Conservation (phyloP, 495 filamentous ascomycete genomes). For the Aspergillus nidulans region DNA sequence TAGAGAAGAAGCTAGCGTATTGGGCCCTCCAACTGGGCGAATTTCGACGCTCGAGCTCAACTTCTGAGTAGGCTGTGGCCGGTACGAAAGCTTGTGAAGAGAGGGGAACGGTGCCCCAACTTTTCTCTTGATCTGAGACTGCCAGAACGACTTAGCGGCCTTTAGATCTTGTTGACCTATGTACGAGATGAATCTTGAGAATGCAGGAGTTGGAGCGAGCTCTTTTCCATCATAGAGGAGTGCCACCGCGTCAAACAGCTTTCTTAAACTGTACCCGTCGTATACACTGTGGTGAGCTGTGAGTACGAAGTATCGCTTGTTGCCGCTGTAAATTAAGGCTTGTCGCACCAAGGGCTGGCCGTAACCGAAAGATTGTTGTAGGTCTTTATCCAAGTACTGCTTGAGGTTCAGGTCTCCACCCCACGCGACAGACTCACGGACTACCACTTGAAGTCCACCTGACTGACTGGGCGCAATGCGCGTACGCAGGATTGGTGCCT, state of each 20-base stretch:
- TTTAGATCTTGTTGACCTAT: conserved; percentile 11
- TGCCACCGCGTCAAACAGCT: conserved; percentile 5
- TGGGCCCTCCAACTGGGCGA: background rate
- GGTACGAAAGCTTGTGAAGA: background rate
- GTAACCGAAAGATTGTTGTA: background rate
- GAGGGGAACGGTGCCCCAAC: conserved; percentile 2
- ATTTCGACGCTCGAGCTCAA: background rate
- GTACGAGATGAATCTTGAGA: conserved; percentile 20
- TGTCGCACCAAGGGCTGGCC: conserved; percentile 24
- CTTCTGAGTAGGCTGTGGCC: conserved; percentile 1
- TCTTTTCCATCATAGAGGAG: background rate
- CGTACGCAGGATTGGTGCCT: conserved; percentile 33
- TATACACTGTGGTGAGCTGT: conserved; percentile 59
- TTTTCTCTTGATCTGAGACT: conserved; percentile 3
- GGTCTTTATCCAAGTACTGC: conserved; percentile 11
- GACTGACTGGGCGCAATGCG: conserved; percentile 26
- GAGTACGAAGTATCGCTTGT: conserved; percentile 37
- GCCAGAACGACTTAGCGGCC: conserved; percentile 7
- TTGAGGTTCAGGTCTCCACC: conserved; percentile 8
- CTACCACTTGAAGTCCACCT: conserved; percentile 39
- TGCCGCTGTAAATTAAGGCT: conserved; percentile 23
- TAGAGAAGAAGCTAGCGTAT: conserved; percentile 42
- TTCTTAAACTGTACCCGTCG: conserved; percentile 53
- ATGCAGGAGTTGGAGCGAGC: conserved; percentile 4
- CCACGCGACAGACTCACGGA: conserved; percentile 33